Evolutionary conservation across 2,329 filamentous ascomycete genomes (phyloP).

Genomic region (Colletotrichum orbiculare): DNA sequence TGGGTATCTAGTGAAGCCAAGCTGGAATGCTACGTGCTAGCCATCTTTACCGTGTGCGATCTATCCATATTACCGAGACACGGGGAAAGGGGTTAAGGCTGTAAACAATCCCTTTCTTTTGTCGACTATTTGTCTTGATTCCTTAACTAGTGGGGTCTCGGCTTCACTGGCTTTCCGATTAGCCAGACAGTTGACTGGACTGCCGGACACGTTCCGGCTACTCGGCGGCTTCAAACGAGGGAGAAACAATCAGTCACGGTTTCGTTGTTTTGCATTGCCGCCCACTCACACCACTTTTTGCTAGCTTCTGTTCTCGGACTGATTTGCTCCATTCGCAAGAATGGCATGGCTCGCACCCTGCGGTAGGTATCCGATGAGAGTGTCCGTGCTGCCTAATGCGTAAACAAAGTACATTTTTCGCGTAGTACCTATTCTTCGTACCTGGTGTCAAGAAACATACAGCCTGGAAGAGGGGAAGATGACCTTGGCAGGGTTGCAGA

Average conservation of each 20-base stretch:
- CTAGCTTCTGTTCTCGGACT: too few relatives aligned
- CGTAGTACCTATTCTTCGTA: too few relatives aligned
- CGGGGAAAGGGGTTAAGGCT: background rate
- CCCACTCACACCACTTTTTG: conserved; percentile 12
- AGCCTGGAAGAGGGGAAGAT: conserved; percentile 23
- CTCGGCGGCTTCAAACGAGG: conserved; percentile 26
- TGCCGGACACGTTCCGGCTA: conserved; percentile 10
- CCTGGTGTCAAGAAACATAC: too few relatives aligned
- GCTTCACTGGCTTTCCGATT: conserved; percentile 15
- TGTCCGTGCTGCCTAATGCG: too few relatives aligned
- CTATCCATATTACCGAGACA: conserved; percentile 3
- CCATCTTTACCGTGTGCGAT: background rate
- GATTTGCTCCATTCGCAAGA: too few relatives aligned
- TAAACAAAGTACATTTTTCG: too few relatives aligned
- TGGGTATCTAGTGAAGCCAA: background rate
- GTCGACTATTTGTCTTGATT: conserved; percentile 19
- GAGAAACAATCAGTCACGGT: conserved; percentile 27
- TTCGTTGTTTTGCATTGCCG: conserved; percentile 17
- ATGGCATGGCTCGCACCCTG: too few relatives aligned
- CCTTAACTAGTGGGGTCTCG: conserved; percentile 17
- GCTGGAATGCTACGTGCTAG: conserved; percentile 5
- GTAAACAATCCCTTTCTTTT: conserved; percentile 22
- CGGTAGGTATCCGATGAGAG: too few relatives aligned
- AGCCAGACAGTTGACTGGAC: background rate
- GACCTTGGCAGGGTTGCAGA: conserved; percentile 11